These are phyloP conservation scores for Cucurbita moschata DNA, from an alignment of 306 rosid genomes.

Conservation along the genomic window DNA sequence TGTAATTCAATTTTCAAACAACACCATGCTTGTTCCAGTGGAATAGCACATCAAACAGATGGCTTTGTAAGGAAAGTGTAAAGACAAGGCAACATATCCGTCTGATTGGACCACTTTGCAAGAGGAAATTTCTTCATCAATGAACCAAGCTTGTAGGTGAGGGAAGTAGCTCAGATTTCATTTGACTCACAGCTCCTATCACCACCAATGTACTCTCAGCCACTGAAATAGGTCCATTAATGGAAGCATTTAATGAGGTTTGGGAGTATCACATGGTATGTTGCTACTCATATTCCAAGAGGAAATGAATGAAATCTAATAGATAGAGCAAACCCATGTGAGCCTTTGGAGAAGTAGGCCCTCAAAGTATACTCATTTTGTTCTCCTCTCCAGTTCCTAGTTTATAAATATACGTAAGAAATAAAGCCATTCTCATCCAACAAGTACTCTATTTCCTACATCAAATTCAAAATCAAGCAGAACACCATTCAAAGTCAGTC, in stretches of 20 bases:
- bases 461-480: background rate
- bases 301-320: background rate
- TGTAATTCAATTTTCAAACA: background rate
- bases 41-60: background rate
- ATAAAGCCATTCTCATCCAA: background rate
- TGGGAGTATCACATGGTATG: constrained; percentile 4
- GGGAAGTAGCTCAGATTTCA: background rate
- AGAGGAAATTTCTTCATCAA: background rate
- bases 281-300: background rate
- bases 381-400: too few relatives aligned
- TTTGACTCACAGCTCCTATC: background rate
- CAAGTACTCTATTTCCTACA: background rate
- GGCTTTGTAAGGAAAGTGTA: background rate
- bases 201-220: too few relatives aligned
- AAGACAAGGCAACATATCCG: background rate
- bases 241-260: background rate
- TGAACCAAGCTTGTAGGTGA: background rate
- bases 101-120: background rate
- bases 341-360: background rate
- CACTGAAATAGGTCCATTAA: background rate
- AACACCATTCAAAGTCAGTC: background rate
- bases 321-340: constrained; percentile 1
- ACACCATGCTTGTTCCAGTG: background rate
- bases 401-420: background rate
- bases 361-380: background rate